Percentiles rank a stretch among this genome's conserved stretches.
phyloP scores from a whole-genome alignment of 2,329 filamentous ascomycete species.

The Nothophoma quercina region DNA sequence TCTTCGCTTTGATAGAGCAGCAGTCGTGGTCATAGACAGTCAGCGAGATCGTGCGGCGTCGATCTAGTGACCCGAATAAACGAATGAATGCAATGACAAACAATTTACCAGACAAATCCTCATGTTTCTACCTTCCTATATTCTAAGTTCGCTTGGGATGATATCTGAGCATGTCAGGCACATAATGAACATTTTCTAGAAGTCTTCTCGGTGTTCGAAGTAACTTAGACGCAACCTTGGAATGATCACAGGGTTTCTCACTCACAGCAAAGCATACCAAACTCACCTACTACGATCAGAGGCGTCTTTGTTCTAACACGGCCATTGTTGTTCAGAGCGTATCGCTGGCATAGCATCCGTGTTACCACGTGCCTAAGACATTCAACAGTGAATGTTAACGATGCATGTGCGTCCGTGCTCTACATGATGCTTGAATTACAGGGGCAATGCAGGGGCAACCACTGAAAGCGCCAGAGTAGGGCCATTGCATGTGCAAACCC shows the following conservation, averaged over 20 bases:
- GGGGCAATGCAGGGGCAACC: constrained; percentile 27
- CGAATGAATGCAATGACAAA: constrained; percentile 13
- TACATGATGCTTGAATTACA: constrained; percentile 16
- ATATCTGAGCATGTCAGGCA: too few species aligned
- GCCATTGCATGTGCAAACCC: constrained; percentile 12
- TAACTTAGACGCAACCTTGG: too few species aligned
- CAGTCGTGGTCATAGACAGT: too few species aligned
- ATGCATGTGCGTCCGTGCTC: constrained; percentile 21
- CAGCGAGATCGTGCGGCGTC: background rate
- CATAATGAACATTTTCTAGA: too few species aligned
- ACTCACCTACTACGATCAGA: too few species aligned
- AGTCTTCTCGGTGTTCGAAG: too few species aligned
- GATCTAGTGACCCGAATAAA: background rate
- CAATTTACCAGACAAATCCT: background rate
- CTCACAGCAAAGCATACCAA: too few species aligned
- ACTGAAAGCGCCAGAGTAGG: constrained; percentile 4
- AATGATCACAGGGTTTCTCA: too few species aligned
- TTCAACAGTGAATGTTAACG: constrained; percentile 9
- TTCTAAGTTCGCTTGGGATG: too few species aligned
- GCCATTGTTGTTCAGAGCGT: background rate
- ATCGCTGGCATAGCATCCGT: background rate
- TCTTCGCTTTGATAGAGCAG: too few species aligned
- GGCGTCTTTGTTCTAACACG: background rate
- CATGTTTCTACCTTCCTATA: background rate
- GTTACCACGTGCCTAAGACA: background rate